Evolutionary conservation across 2,329 filamentous ascomycete genomes (phyloP).

Genomic region (Paracorniculantispora psalliotae): DNA sequence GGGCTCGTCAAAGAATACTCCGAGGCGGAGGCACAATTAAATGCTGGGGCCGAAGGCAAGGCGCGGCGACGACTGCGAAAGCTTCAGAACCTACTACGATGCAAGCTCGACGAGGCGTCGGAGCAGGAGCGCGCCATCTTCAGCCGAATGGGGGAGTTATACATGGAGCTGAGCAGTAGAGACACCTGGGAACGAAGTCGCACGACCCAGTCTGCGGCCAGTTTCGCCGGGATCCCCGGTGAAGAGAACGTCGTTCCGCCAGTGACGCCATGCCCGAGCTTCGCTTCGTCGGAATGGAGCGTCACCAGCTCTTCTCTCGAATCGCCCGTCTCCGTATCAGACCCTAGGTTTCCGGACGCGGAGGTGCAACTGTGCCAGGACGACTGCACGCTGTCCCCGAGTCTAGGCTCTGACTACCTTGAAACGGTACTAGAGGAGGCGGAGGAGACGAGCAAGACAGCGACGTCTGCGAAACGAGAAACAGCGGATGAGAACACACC

Average conservation of each 20-base stretch:
- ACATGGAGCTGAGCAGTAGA: constrained; percentile 43
- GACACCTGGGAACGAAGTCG: constrained; percentile 30
- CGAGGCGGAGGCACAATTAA: constrained; percentile 29
- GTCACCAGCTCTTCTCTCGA: background rate
- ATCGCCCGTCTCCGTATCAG: background rate
- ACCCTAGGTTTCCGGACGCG: background rate
- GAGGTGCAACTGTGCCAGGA: background rate
- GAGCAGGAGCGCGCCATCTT: constrained; percentile 43
- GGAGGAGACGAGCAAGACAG: background rate
- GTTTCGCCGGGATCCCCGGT: constrained; percentile 19
- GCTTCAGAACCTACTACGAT: constrained; percentile 35
- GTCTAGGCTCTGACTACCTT: background rate
- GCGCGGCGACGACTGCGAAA: constrained; percentile 34
- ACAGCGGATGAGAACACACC: background rate
- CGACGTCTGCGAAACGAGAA: background rate
- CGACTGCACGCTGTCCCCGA: background rate
- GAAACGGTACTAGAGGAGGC: constrained; percentile 1
- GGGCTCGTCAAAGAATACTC: constrained; percentile 37
- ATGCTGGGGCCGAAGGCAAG: constrained; percentile 20
- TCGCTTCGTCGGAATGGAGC: constrained; percentile 11
- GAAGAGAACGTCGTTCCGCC: constrained; percentile 17
- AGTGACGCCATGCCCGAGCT: constrained; percentile 15
- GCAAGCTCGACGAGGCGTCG: constrained; percentile 39
- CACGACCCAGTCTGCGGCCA: background rate
- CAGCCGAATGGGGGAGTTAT: constrained; percentile 43